These are phyloP conservation scores for Nepenthes alata DNA, from an alignment of 179 eudicot species.

Conservation along the genomic window DNA sequence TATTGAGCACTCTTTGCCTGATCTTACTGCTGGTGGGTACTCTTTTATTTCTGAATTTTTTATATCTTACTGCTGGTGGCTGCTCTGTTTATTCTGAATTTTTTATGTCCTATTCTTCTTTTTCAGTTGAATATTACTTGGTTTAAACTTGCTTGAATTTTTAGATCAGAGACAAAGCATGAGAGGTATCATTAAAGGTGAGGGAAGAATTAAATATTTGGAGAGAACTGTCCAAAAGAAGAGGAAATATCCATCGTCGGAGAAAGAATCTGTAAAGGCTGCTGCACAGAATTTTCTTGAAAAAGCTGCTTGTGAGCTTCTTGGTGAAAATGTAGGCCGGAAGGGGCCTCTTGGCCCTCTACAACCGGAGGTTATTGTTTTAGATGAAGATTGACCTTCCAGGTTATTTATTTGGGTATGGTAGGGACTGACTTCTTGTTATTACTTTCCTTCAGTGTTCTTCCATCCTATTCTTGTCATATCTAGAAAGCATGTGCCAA, in stretches of 20 bases:
- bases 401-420: background rate
- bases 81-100: background rate
- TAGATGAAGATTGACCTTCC: constrained; percentile 31
- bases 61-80: background rate
- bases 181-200: constrained; percentile 58
- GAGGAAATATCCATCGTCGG: constrained; percentile 61
- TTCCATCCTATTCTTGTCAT: background rate
- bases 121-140: background rate
- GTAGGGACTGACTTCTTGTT: constrained; percentile 5
- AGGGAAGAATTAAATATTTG: constrained; percentile 31
- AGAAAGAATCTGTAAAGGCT: constrained; percentile 57
- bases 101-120: background rate
- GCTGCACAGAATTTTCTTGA: constrained; percentile 89
- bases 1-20: constrained; percentile 84
- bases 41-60: constrained; percentile 1
- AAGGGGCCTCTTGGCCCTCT: constrained; percentile 70
- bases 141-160: constrained; percentile 14
- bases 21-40: constrained; percentile 62
- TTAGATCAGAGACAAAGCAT: constrained; percentile 77
- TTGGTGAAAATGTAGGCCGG: constrained; percentile 49
- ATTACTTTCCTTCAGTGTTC: background rate
- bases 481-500: background rate
- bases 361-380: constrained; percentile 13
- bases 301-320: constrained; percentile 88
- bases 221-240: constrained; percentile 55